Base-by-base conservation (phyloP, 2,329 filamentous ascomycete species). In the Stagonosporopsis tanaceti region DNA sequence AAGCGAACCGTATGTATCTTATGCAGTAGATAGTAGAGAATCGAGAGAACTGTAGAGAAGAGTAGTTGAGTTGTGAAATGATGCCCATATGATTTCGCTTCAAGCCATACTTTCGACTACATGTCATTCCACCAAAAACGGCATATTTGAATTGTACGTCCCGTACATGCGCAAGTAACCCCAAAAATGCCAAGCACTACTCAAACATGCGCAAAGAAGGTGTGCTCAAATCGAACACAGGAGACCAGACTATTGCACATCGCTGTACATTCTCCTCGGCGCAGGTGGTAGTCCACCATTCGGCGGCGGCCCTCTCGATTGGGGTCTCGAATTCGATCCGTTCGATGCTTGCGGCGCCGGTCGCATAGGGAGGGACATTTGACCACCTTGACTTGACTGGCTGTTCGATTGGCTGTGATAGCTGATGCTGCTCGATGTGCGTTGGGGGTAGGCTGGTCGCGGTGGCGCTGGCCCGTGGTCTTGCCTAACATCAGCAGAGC, bases 331-430 rank as follows among this genome's bases (percentile, higher is more conserved):
- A 25, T 67, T 66, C 9, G 73, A 61, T 1, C 69, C 68, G 17
- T 69, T 65, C 15, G 58, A 65, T 20, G 74, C 68, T 14, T 66
- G 66, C 4, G 78, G 78, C 25, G 78, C 79, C 39, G 79, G 79
- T 54, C 80, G 71, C 40, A 82, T 80, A 11, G 80, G 80, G 7
- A 82, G 68, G 37, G 76, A 77, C 76, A 81, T 77, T 35, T 71
- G 68, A 17, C 47, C 54, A 22, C 44, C 27, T 22, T 48, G 48
- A 40, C 54, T 57, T 2, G 54, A 57, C 27, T 57, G 54, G 45
- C 54, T 57, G 48, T 57, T 57, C 9, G 54, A 57, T 38, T 57
- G 54, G 22, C 54, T 57, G 56, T 76, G 71, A 27, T 70, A 61
- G 27, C 70, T 70, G 61, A 68, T 63, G 27, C 76, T 73, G 63